Percentiles rank a stretch among this genome's conserved stretches.
Conservation (phyloP, 495 filamentous ascomycete genomes). For the Neurospora discreta region DNA sequence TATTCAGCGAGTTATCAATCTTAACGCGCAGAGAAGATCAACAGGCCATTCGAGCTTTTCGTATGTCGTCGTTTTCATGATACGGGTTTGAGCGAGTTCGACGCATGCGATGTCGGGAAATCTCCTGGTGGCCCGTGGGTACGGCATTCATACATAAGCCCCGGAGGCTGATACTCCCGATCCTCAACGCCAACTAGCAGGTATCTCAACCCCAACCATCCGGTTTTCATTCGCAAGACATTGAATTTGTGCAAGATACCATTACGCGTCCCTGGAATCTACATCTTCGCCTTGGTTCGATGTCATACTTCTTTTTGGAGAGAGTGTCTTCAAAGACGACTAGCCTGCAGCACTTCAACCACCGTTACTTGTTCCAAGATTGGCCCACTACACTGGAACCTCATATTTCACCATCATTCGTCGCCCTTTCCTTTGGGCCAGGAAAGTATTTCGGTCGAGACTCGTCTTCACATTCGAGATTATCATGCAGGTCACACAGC, state of each 20-base stretch:
- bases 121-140: background rate
- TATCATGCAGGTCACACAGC: background rate
- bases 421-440: background rate
- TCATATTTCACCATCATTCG: background rate
- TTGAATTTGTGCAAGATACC: background rate
- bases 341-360: background rate
- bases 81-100: background rate
- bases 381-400: background rate
- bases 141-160: background rate
- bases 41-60: background rate
- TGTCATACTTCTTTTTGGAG: background rate
- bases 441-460: background rate
- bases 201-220: background rate
- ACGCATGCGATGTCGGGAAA: background rate
- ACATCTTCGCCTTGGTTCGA: background rate
- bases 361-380: background rate
- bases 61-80: background rate
- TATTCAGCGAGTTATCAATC: background rate
- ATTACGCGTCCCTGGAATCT: background rate
- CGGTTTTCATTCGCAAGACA: background rate
- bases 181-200: background rate
- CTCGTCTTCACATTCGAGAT: background rate
- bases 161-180: background rate
- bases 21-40: background rate
- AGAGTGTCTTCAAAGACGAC: background rate